phyloP scores from a whole-genome alignment of 257 asterid species.

The Striga asiatica region DNA sequence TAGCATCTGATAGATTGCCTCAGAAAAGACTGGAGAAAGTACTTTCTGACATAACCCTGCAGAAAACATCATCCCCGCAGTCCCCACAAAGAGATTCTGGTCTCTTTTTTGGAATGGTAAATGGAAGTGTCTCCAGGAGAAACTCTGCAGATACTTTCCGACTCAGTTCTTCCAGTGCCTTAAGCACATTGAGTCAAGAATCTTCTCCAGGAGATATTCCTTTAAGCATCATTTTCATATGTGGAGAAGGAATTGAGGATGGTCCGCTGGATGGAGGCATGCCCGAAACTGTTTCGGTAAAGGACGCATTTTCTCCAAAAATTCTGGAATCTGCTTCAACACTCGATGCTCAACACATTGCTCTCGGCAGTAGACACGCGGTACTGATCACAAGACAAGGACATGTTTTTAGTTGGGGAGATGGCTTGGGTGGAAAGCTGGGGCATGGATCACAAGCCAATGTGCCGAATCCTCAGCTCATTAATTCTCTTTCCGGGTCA shows the following conservation, averaged over 20 bases:
- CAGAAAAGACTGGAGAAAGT: constrained; percentile 47
- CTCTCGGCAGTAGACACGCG: constrained; percentile 58
- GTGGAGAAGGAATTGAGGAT: constrained; percentile 67
- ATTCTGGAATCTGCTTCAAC: constrained; percentile 43
- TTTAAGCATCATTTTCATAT: constrained; percentile 39
- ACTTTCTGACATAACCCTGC: constrained; percentile 38
- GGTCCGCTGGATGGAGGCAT: constrained; percentile 42
- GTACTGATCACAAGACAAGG: constrained; percentile 51
- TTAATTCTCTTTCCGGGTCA: constrained; percentile 34
- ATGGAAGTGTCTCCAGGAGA: constrained; percentile 15
- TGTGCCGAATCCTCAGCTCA: constrained; percentile 31
- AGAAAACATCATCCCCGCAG: constrained; percentile 20
- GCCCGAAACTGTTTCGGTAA: constrained; percentile 20
- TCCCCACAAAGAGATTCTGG: constrained; percentile 33
- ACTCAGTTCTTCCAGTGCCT: constrained; percentile 41
- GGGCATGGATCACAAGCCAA: constrained; percentile 64
- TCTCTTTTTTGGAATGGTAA: constrained; percentile 26
- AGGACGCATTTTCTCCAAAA: constrained; percentile 42
- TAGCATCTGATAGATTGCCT: constrained; percentile 30
- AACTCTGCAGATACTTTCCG: constrained; percentile 40
- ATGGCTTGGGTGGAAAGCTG: constrained; percentile 50
- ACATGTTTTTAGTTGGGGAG: constrained; percentile 65
- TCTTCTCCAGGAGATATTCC: constrained; percentile 39
- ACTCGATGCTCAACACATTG: constrained; percentile 39
- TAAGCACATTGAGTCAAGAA: constrained; percentile 47